Conservation (phyloP, 306 rosid genomes). For the Dicorynia guianensis region DNA sequence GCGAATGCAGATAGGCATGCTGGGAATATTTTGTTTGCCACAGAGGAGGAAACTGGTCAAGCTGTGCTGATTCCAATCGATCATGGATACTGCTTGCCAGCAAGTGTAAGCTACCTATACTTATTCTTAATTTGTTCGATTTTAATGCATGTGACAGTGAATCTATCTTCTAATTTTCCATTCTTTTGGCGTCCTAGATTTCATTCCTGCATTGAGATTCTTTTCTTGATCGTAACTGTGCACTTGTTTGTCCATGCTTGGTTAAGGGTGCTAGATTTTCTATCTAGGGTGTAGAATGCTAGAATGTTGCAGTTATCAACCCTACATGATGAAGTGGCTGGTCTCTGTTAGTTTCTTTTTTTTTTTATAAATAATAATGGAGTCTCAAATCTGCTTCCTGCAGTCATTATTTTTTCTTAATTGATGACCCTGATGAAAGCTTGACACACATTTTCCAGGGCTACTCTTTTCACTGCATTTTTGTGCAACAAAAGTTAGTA, state of each 20-base stretch:
- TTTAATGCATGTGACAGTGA: slow-evolving; percentile 28
- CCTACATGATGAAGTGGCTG: neutral
- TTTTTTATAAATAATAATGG: neutral
- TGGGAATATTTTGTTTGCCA: slow-evolving; percentile 77
- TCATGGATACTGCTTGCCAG: slow-evolving; percentile 94
- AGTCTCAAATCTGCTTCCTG: slow-evolving; percentile 16
- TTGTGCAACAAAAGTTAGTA: neutral
- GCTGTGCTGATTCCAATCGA: slow-evolving; percentile 81
- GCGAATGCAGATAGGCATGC: slow-evolving; percentile 95
- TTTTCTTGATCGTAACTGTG: slow-evolving; percentile 3
- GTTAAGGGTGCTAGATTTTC: neutral
- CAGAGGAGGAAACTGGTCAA: slow-evolving; percentile 52
- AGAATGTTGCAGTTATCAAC: too few relatives aligned
- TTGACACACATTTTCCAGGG: neutral
- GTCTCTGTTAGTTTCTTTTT: neutral
- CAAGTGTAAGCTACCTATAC: slow-evolving; percentile 62
- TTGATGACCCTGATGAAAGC: neutral
- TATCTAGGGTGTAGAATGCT: too few relatives aligned
- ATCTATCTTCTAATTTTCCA: neutral
- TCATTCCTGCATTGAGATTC: neutral
- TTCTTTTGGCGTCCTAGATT: neutral
- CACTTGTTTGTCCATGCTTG: slow-evolving; percentile 9
- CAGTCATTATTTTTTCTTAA: neutral
- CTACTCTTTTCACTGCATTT: neutral
- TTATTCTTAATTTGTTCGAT: slow-evolving; percentile 23